Evolutionary conservation across 805 yeast species (phyloP).

Genomic region (Wickerhamia fluorescens): DNA sequence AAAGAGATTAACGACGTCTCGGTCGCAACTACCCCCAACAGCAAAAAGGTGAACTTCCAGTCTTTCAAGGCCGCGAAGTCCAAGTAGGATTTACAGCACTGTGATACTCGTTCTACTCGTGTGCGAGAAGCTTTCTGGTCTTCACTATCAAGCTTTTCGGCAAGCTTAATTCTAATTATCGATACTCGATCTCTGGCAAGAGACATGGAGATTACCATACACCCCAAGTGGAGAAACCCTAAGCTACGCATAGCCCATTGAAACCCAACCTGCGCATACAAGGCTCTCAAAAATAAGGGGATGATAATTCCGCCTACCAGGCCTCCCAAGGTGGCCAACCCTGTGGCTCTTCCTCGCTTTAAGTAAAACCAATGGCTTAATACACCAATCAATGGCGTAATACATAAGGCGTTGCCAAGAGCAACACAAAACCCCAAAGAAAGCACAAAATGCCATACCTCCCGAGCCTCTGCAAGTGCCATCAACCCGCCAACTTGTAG

Average conservation of each 20-base stretch:
- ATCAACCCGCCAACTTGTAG: conserved; percentile 13
- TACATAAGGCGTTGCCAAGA: conserved; percentile 14
- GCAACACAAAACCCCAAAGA: conserved; percentile 12
- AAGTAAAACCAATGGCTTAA: conserved; percentile 16
- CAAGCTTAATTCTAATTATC: not conserved
- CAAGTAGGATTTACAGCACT: conserved; percentile 16
- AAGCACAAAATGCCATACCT: conserved; percentile 15
- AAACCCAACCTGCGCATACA: conserved; percentile 46
- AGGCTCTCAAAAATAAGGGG: conserved; percentile 44
- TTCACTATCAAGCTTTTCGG: conserved; percentile 1
- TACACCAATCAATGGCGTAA: conserved; percentile 17
- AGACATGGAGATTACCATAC: conserved; percentile 8
- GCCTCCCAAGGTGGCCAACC: conserved; percentile 42
- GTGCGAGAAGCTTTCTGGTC: conserved; percentile 1
- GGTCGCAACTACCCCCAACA: conserved; percentile 34
- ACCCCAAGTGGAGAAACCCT: conserved; percentile 12
- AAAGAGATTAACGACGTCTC: conserved; percentile 50
- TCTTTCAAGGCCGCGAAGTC: conserved; percentile 36
- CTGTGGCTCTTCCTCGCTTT: conserved; percentile 16
- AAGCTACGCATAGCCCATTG: conserved; percentile 44
- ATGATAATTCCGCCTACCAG: conserved; percentile 59
- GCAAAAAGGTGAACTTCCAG: conserved; percentile 25
- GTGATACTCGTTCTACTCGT: too few species aligned
- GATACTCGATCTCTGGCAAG: conserved; percentile 11
- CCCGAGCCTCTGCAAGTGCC: conserved; percentile 11